Evolutionary conservation across 352 stramenopile genomes (phyloP).

Genomic region (Globisporangium rhizosaccharum): DNA sequence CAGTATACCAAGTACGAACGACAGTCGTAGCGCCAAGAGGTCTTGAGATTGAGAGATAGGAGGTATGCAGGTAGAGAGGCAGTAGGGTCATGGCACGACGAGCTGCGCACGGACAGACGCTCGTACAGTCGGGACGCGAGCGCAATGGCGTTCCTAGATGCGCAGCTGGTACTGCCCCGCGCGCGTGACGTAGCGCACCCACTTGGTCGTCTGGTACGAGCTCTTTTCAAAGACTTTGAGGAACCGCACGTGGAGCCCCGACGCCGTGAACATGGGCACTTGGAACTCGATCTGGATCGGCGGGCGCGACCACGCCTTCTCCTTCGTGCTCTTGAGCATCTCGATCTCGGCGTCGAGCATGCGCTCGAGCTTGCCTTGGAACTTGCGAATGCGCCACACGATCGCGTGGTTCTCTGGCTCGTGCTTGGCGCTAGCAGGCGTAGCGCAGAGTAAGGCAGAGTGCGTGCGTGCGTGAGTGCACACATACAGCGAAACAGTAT

Average conservation of each 20-base stretch:
- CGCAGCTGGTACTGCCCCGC: slow-evolving; percentile 97
- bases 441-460: background rate
- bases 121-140: background rate
- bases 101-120: background rate
- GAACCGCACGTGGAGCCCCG: slow-evolving; percentile 96
- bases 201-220: slow-evolving; percentile 97
- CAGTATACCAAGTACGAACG: background rate
- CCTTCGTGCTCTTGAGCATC: slow-evolving; percentile 95
- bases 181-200: slow-evolving; percentile 98
- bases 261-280: slow-evolving; percentile 97
- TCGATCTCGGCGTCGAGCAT: slow-evolving; percentile 96
- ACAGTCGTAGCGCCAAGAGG: background rate
- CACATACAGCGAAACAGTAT: background rate
- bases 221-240: slow-evolving; percentile 99
- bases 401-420: slow-evolving; percentile 97
- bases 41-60: background rate
- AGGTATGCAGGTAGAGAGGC: background rate
- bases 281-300: slow-evolving; percentile 98
- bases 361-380: slow-evolving; percentile 92
- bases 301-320: slow-evolving; percentile 95
- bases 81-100: background rate
- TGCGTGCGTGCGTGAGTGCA: background rate
- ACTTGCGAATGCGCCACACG: slow-evolving; percentile 97
- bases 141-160: slow-evolving; percentile 65
- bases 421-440: slow-evolving; percentile 89